Conservation (phyloP, 176 grass and related monocot genomes). For the Dendrocalamus sinicus region DNA sequence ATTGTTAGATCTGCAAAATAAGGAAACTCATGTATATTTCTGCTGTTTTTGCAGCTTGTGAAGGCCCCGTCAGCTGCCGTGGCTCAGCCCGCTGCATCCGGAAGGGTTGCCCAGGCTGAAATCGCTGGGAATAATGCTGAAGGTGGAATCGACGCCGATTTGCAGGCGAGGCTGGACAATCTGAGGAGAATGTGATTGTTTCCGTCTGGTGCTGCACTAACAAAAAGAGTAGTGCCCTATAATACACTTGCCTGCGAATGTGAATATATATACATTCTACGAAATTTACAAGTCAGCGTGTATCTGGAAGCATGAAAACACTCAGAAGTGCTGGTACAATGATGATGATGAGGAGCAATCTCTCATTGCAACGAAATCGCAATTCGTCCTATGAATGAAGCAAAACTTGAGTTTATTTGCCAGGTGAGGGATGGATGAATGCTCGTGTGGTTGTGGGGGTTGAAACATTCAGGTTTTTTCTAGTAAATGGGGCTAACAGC, state of each 20-base stretch:
- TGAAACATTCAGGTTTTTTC: background rate
- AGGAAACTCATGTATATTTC: background rate
- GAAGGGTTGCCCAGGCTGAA: conserved; percentile 69
- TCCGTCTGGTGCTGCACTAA: background rate
- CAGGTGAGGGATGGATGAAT: background rate
- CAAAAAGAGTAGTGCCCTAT: background rate
- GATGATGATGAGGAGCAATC: background rate
- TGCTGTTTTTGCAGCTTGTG: conserved; percentile 51
- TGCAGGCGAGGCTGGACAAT: conserved; percentile 75
- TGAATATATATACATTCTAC: background rate
- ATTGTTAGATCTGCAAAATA: background rate
- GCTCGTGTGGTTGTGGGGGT: background rate
- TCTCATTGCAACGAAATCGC: background rate
- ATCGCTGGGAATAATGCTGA: conserved; percentile 43
- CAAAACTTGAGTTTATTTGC: background rate
- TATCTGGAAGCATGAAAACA: background rate
- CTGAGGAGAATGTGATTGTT: conserved; percentile 65
- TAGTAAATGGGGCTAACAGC: too few relatives aligned
- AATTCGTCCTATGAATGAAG: background rate
- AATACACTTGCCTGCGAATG: background rate
- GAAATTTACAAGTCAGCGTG: background rate
- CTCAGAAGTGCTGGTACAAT: background rate
- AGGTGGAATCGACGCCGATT: conserved; percentile 57
- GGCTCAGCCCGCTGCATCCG: conserved; percentile 45
- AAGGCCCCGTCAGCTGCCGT: conserved; percentile 63